These are phyloP conservation scores for Chaetomium sp. DNA, from an alignment of 2,329 filamentous ascomycete genomes.

Conservation along the genomic window DNA sequence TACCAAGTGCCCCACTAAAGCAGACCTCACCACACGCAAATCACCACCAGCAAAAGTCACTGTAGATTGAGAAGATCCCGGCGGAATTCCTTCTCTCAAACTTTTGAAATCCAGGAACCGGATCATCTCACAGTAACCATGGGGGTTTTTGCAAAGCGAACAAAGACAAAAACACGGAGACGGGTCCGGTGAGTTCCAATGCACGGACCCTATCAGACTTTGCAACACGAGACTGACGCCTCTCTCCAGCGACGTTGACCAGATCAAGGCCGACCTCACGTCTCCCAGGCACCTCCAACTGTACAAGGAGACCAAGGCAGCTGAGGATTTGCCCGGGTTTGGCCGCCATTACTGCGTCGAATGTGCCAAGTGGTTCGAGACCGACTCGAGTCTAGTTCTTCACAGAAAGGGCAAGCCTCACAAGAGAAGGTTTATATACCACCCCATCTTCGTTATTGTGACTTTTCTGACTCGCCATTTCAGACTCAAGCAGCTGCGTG, in stretches of 20 bases:
- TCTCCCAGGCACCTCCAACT: slow-evolving; percentile 78
- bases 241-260: slow-evolving; percentile 78
- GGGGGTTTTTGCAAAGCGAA: slow-evolving; percentile 68
- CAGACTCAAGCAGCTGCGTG: slow-evolving; percentile 78
- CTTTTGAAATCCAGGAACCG: background rate
- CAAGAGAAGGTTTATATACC: slow-evolving; percentile 70
- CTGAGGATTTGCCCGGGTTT: slow-evolving; percentile 84
- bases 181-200: slow-evolving; percentile 59
- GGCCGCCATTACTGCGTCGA: slow-evolving; percentile 87
- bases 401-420: slow-evolving; percentile 90
- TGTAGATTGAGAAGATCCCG: background rate
- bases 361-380: slow-evolving; percentile 96
- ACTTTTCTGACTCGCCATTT: background rate
- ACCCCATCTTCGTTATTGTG: background rate
- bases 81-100: background rate
- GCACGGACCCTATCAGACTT: slow-evolving; percentile 9
- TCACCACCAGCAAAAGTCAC: background rate
- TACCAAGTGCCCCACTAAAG: slow-evolving; percentile 19
- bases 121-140: slow-evolving; percentile 47
- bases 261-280: slow-evolving; percentile 80
- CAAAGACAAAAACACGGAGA: slow-evolving; percentile 74
- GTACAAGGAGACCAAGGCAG: slow-evolving; percentile 75
- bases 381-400: slow-evolving; percentile 70
- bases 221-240: slow-evolving; percentile 23
- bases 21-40: background rate